Evolutionary conservation across 768 basidiomycete species (phyloP).

Genomic region (Rhodocollybia butyracea): DNA sequence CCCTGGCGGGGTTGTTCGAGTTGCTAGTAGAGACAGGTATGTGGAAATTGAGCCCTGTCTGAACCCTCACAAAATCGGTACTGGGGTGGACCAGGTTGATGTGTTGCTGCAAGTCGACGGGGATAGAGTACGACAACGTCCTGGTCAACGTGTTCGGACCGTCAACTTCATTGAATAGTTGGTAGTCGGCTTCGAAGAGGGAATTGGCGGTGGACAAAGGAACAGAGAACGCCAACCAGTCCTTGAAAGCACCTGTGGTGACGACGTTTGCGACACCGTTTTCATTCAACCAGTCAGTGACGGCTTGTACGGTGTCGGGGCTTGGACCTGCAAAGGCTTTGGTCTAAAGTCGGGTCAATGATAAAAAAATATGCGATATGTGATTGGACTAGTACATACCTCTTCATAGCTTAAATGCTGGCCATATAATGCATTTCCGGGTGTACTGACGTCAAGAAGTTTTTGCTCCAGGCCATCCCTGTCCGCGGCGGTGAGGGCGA

Average conservation of each 20-base stretch:
- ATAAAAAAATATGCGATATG: no score
- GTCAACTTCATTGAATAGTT: constrained; percentile 28
- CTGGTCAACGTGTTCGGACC: constrained; percentile 25
- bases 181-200: constrained; percentile 31
- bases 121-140: constrained; percentile 34
- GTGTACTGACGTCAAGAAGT: constrained; percentile 27
- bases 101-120: constrained; percentile 23
- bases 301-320: constrained; percentile 22
- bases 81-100: constrained; percentile 34
- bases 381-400: no score
- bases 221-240: constrained; percentile 30
- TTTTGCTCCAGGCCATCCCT: constrained; percentile 23
- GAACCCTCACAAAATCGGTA: constrained; percentile 20
- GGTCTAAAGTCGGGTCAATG: no score
- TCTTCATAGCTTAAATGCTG: constrained; percentile 25
- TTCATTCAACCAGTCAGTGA: constrained; percentile 41
- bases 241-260: constrained; percentile 34
- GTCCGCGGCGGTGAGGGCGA: constrained; percentile 26
- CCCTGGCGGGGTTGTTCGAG: constrained; percentile 31
- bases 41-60: constrained; percentile 16
- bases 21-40: constrained; percentile 8
- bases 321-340: constrained; percentile 15
- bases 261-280: constrained; percentile 35
- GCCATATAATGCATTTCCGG: constrained; percentile 23
- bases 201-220: constrained; percentile 31